A percentile compares a stretch with the other conserved stretches of the same genome.
phyloP scores from a whole-genome alignment of 805 yeast species.

The Teunomyces pallodes region DNA sequence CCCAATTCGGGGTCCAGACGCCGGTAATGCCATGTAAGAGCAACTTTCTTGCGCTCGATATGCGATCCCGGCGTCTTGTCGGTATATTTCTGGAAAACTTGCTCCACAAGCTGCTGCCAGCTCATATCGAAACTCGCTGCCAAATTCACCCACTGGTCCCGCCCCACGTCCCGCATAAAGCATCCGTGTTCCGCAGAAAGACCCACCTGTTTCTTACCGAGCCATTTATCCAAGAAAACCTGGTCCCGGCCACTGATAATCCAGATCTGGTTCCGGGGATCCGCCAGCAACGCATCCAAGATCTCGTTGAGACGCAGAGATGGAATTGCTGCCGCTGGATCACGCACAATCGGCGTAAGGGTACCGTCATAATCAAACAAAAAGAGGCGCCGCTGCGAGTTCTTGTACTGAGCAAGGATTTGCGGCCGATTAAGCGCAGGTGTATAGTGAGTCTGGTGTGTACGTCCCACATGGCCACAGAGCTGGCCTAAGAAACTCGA shows the following conservation, averaged over 20 bases:
- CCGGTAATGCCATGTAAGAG: conserved; percentile 97
- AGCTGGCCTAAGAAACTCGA: conserved; percentile 54
- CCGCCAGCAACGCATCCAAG: conserved; percentile 59
- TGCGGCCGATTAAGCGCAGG: conserved; percentile 80
- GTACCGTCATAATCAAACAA: conserved; percentile 98
- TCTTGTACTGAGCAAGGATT: conserved; percentile 55
- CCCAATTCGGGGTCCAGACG: conserved; percentile 94
- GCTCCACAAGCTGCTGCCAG: conserved; percentile 85
- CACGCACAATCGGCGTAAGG: conserved; percentile 90
- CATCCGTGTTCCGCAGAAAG: conserved; percentile 98
- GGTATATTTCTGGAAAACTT: conserved; percentile 70
- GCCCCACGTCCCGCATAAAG: conserved; percentile 74
- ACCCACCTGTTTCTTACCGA: conserved; percentile 73
- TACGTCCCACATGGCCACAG: conserved; percentile 36
- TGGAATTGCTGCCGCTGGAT: conserved; percentile 98
- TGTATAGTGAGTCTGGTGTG: conserved; percentile 45
- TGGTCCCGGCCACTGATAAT: conserved; percentile 95
- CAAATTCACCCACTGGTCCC: conserved; percentile 74
- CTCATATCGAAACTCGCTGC: conserved; percentile 84
- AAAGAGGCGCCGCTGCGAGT: conserved; percentile 69
- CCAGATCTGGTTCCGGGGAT: conserved; percentile 88
- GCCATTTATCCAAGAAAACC: conserved; percentile 81
- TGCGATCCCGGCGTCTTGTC: conserved; percentile 88
- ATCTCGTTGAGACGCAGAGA: conserved; percentile 65
- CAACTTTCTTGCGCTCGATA: conserved; percentile 86